phyloP scores from a whole-genome alignment of 2,329 filamentous ascomycete genomes.

The Sporothrix sp. region DNA sequence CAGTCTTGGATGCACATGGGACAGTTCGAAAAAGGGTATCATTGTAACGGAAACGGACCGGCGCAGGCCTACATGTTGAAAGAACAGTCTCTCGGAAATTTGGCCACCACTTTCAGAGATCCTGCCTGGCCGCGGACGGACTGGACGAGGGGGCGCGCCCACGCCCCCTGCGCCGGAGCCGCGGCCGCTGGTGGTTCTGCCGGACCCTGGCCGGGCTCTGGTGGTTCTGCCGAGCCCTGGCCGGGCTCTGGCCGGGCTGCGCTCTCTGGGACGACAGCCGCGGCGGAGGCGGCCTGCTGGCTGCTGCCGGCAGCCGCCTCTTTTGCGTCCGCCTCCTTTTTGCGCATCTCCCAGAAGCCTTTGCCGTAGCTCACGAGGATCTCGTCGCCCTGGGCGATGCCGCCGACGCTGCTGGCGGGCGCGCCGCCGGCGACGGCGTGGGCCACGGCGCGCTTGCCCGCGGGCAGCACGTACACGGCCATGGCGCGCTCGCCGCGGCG shows the following conservation, averaged over 20 bases:
- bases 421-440: background rate
- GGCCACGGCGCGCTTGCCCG: slow-evolving; percentile 26
- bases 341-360: slow-evolving; percentile 52
- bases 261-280: background rate
- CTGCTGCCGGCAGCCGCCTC: background rate
- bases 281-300: background rate
- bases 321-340: slow-evolving; percentile 23
- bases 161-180: no score
- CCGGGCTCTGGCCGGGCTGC: background rate
- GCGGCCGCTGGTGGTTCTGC: background rate
- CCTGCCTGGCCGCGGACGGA: no score
- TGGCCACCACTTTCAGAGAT: no score
- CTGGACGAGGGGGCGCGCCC: no score
- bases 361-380: slow-evolving; percentile 58
- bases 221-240: no score
- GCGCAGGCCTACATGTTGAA: no score
- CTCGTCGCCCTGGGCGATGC: slow-evolving; percentile 50
- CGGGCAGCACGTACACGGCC: slow-evolving; percentile 46
- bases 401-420: background rate
- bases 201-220: no score
- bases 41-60: no score
- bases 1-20: no score
- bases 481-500: slow-evolving; percentile 43
- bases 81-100: no score
- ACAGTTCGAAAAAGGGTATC: no score